Percentiles rank a stretch among this genome's conserved stretches.
Conservation (phyloP, 2,329 filamentous ascomycete species). For the Exophiala mesophila region DNA sequence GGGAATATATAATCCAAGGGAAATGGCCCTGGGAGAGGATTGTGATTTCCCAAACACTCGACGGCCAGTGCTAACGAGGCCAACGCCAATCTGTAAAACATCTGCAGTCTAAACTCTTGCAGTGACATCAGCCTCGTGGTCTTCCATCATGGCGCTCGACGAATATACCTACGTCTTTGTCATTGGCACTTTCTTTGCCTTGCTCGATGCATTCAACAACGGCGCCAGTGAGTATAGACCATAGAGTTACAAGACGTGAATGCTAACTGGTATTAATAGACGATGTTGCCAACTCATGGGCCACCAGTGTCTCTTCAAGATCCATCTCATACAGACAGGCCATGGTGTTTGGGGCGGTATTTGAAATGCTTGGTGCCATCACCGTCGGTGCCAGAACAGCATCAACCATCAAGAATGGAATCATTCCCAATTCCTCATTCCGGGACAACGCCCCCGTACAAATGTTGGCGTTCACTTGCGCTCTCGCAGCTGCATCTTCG, state of each 20-base stretch:
- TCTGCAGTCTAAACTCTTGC: too few species aligned
- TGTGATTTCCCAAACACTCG: too few species aligned
- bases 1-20: too few species aligned
- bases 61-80: too few species aligned
- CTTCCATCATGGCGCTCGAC: too few species aligned
- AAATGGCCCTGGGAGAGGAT: too few species aligned
- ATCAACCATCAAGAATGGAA: slow-evolving; percentile 74
- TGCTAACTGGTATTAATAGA: slow-evolving; percentile 41
- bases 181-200: slow-evolving; percentile 70
- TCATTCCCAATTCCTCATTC: slow-evolving; percentile 60
- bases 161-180: slow-evolving; percentile 67
- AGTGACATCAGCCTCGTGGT: too few species aligned
- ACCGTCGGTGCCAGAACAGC: slow-evolving; percentile 65
- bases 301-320: slow-evolving; percentile 74
- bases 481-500: slow-evolving; percentile 58
- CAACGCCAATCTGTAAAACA: too few species aligned
- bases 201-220: slow-evolving; percentile 74
- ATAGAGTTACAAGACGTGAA: not conserved
- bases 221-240: slow-evolving; percentile 60
- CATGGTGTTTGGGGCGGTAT: slow-evolving; percentile 61
- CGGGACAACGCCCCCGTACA: slow-evolving; percentile 58
- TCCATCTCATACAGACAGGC: slow-evolving; percentile 67
- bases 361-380: slow-evolving; percentile 64
- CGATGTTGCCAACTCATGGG: slow-evolving; percentile 81
- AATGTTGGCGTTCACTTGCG: slow-evolving; percentile 63